Conservation (phyloP, 2,329 filamentous ascomycete genomes). For the Thelonectria blattea region DNA sequence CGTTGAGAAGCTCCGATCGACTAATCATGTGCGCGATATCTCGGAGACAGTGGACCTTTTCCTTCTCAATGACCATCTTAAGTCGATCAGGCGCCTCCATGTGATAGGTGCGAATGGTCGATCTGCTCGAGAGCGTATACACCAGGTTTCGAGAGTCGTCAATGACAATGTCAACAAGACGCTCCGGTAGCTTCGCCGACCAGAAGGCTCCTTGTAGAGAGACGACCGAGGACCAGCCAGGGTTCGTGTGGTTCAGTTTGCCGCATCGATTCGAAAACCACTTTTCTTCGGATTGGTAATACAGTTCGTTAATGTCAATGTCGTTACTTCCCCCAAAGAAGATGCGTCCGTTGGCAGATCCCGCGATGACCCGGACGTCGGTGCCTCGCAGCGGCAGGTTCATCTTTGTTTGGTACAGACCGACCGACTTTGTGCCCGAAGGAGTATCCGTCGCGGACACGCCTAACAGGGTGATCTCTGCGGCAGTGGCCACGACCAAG, state of each 20-base stretch:
- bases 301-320: slow-evolving; percentile 90
- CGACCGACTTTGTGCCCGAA: slow-evolving; percentile 73
- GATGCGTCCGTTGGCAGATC: slow-evolving; percentile 85
- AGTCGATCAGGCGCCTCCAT: slow-evolving; percentile 72
- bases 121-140: slow-evolving; percentile 87
- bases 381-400: slow-evolving; percentile 76
- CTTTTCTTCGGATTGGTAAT: slow-evolving; percentile 95
- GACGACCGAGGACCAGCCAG: slow-evolving; percentile 71
- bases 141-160: slow-evolving; percentile 88
- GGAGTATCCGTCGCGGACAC: slow-evolving; percentile 72
- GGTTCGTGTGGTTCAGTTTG: slow-evolving; percentile 86
- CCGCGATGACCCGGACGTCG: slow-evolving; percentile 78
- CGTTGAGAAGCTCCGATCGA: slow-evolving; percentile 72
- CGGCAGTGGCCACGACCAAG: slow-evolving; percentile 84
- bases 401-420: slow-evolving; percentile 90
- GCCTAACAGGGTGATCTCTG: slow-evolving; percentile 86
- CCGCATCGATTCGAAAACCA: slow-evolving; percentile 92
- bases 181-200: slow-evolving; percentile 61
- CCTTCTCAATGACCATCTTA: slow-evolving; percentile 70
- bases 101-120: slow-evolving; percentile 90
- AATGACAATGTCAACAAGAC: slow-evolving; percentile 79
- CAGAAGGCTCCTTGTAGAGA: slow-evolving; percentile 57
- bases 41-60: slow-evolving; percentile 63
- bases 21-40: slow-evolving; percentile 88
- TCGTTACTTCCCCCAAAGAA: slow-evolving; percentile 86